A percentile compares a stretch with the other conserved stretches of the same genome.
phyloP scores from a whole-genome alignment of 345 rosid genomes.

The Litchi chinensis region DNA sequence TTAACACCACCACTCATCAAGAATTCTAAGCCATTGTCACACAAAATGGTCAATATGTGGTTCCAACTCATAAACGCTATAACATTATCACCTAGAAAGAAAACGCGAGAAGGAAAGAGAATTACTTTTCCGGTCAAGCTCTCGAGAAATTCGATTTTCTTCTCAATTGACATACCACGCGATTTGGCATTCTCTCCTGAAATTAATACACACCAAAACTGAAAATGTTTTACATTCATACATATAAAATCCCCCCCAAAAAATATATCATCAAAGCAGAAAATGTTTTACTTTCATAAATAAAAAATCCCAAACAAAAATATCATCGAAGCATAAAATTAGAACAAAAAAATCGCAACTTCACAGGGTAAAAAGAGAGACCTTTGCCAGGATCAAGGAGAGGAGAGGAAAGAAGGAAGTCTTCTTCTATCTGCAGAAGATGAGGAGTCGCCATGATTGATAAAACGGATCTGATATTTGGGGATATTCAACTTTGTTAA shows the following conservation, averaged over 20 bases:
- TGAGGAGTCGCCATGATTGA: conserved; percentile 66
- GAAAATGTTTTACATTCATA: not conserved
- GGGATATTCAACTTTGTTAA: not conserved
- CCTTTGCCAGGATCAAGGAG: conserved; percentile 49
- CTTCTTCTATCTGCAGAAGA: conserved; percentile 60
- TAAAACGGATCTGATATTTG: conserved; percentile 1
- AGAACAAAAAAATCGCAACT: no score
- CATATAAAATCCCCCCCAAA: not conserved
- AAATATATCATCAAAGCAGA: not conserved
- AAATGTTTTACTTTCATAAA: not conserved
- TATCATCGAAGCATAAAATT: not conserved
- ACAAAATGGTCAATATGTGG: not conserved
- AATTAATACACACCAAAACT: conserved; percentile 4
- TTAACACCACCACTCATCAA: not conserved
- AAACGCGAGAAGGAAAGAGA: conserved; percentile 9
- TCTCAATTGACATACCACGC: conserved; percentile 74
- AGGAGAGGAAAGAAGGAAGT: conserved; percentile 50
- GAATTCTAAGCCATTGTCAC: not conserved
- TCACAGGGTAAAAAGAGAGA: conserved; percentile 7
- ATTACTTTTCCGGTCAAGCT: conserved; percentile 75
- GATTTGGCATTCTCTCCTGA: conserved; percentile 59
- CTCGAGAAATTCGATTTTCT: conserved; percentile 92
- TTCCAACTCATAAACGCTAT: not conserved
- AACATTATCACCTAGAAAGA: not conserved
- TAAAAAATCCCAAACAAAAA: not conserved